Base-by-base conservation (phyloP, 768 basidiomycete genomes). In the Leccinum imitatum region DNA sequence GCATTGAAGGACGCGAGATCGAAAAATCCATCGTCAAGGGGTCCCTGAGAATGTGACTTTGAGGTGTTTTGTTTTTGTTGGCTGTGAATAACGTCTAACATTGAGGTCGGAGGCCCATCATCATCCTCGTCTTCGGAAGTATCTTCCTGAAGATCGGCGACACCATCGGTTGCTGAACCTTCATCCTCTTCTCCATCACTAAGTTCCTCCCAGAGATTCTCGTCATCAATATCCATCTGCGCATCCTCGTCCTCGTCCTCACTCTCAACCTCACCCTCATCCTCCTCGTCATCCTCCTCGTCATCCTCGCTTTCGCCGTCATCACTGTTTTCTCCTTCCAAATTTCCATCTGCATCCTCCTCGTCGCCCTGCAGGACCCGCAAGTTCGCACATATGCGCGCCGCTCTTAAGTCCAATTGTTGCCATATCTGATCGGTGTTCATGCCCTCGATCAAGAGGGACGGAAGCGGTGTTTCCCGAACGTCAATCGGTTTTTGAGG, bases 11-110 rank as follows among this genome's bases (percentile, higher is more conserved):
- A 80, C 30, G 85, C 84, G 51, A 99, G 81, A 62, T 89, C 82
- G 75, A 98, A 98, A 77, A 98, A 98, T 14, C 80, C 85, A 70
- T 98, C 96, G 72, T 98, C 89, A 30, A 98, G 82, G 58, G 80
- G 76, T 4, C 69, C 68, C 8, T 65, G 19, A 61, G 63, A 50
- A 63, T 67, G 48, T 58, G 62, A 59, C 70, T 69, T 58, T 11
- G 53, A 23, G 53, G 57, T 23, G 47, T 30, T 55, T 46, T 73
- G 67, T 67, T 56, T 68, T 69, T 64, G 64, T 69, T 69, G 70
- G 58, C 56, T 6, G 51, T 59, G 63, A 62, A 64, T 56, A 51
- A 65, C 62, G 55, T 70, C 74, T 17, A 75, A 63, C 62, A 71
- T 67, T 21, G 64, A 71, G 65, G 54, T 51, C 37, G 66, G 59